Percentiles rank a stretch among this genome's conserved stretches.
phyloP scores from a whole-genome alignment of 2,329 filamentous ascomycete species.

The Alternaria sp. region DNA sequence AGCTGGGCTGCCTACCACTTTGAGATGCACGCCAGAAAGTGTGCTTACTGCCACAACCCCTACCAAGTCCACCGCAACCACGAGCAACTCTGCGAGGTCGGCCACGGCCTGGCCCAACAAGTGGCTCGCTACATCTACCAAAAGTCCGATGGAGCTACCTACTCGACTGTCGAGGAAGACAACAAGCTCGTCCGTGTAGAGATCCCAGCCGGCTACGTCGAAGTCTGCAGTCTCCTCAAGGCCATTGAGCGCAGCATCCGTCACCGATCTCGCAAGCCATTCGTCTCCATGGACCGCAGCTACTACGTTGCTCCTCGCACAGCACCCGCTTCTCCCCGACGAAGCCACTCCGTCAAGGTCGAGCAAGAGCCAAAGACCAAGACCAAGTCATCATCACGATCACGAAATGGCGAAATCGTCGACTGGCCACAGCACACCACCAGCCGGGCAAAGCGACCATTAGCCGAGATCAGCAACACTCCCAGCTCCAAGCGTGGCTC shows the following conservation, averaged over 20 bases:
- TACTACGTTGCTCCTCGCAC: conserved; percentile 55
- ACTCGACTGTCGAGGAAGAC: conserved; percentile 49
- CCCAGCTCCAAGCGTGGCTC: conserved; percentile 51
- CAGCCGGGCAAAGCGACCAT: conserved; percentile 27
- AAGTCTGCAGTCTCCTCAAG: conserved; percentile 53
- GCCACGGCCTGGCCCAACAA: conserved; percentile 56
- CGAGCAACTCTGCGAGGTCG: conserved; percentile 55
- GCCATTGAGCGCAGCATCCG: conserved; percentile 54
- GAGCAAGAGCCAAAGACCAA: conserved; percentile 40
- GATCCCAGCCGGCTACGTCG: conserved; percentile 54
- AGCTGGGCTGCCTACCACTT: conserved; percentile 59
- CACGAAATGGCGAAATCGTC: conserved; percentile 50
- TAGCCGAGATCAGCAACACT: conserved; percentile 46
- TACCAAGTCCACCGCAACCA: conserved; percentile 54
- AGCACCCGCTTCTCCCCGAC: conserved; percentile 33
- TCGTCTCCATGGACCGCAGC: conserved; percentile 56
- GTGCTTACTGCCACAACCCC: conserved; percentile 56
- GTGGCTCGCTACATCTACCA: conserved; percentile 58
- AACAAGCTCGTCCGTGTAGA: conserved; percentile 57
- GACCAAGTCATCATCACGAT: conserved; percentile 39
- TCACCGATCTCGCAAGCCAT: conserved; percentile 47
- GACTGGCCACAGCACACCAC: conserved; percentile 45
- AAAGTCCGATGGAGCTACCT: conserved; percentile 45
- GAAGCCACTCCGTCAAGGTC: conserved; percentile 45
- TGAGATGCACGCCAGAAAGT: conserved; percentile 58